Evolutionary conservation across 2,329 filamentous ascomycete genomes (phyloP), one percentile per base, ranked within the genome.

Genomic region (Myriangium duriaei): DNA sequence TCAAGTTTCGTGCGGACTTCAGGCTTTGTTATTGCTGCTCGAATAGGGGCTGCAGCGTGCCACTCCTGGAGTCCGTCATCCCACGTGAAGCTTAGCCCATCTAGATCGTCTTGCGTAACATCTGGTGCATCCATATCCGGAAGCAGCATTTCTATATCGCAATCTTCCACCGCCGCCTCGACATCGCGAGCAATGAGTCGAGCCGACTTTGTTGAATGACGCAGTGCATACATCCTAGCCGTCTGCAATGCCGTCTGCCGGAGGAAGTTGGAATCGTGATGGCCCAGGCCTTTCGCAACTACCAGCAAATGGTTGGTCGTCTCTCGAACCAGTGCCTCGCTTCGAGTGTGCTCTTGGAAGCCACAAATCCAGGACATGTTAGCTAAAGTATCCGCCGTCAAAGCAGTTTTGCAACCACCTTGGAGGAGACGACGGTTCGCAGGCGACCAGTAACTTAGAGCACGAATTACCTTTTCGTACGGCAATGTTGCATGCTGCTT

Each of bases 41-140:
- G 19, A 10, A 45, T 56, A 0, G 63, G 62, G 6, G 63, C 64
- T 26, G 52, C 58, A 1, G 53, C 50, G n/a, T 65, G 57, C 62
- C 62, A 66, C 42, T 66, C 63, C 15, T 60, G 59, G 24, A 66
- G 57, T 7, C 60, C 61, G 33, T 63, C 61, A 45, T 66, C 62
- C 60, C 61, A 65, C 14, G 55, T 50, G 37, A 60, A 60, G 3
- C 21, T 26, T 26, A n/a, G 7, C 7, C 7, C 21, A 7, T 26
- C 21, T 26, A n/a, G n/a, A n/a, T 26, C 21, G 7, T 26, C 21
- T n/a, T 26, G 7, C n/a, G 21, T n/a, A 26, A n/a, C 21, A 26
- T 26, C n/a, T n/a, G 55, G 28, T 9, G 14, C 12, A 29, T 14
- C 14, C 7, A 12, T 33, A 13, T 12, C n/a, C 9, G 29, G 5